phyloP scores from a whole-genome alignment of 2,329 filamentous ascomycete genomes.

The Colletotrichum sp. region DNA sequence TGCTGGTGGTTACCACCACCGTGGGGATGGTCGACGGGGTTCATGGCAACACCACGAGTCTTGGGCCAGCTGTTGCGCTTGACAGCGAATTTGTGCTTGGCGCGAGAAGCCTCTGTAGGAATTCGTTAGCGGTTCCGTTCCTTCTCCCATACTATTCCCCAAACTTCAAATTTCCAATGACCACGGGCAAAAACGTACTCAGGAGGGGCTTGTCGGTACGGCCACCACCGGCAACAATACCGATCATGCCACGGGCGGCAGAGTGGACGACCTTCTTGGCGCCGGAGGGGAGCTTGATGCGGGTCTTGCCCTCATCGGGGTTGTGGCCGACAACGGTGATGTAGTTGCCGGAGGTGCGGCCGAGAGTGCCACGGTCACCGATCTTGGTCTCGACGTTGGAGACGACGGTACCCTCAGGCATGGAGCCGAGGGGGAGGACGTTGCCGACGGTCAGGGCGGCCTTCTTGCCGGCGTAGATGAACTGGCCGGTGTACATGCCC shows the following conservation, averaged over 20 bases:
- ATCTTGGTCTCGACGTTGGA: slow-evolving; percentile 99
- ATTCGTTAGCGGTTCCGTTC: slow-evolving; percentile 42
- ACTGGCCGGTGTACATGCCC: slow-evolving; percentile 99
- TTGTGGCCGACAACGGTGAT: slow-evolving; percentile 98
- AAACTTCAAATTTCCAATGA: background rate
- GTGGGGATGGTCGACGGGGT: slow-evolving; percentile 99
- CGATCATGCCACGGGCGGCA: slow-evolving; percentile 95
- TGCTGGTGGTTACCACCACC: slow-evolving; percentile 99
- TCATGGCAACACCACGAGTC: slow-evolving; percentile 99
- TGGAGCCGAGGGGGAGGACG: slow-evolving; percentile 90
- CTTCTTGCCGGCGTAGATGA: slow-evolving; percentile 99
- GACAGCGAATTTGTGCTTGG: slow-evolving; percentile 99
- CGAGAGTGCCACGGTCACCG: slow-evolving; percentile 94
- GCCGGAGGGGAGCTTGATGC: slow-evolving; percentile 98
- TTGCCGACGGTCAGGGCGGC: slow-evolving; percentile 96
- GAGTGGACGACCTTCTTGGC: slow-evolving; percentile 99
- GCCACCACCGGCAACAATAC: slow-evolving; percentile 98
- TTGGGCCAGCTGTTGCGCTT: slow-evolving; percentile 99
- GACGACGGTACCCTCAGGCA: slow-evolving; percentile 99
- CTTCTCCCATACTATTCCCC: background rate
- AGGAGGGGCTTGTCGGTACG: slow-evolving; percentile 99
- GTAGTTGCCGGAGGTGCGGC: slow-evolving; percentile 99
- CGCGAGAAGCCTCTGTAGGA: slow-evolving; percentile 88
- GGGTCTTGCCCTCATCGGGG: slow-evolving; percentile 98
- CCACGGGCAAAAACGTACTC: slow-evolving; percentile 61